Percentiles rank a stretch among this genome's conserved stretches.
Conservation (phyloP, 257 asterid genomes). For the Nicotiana sylvestris region DNA sequence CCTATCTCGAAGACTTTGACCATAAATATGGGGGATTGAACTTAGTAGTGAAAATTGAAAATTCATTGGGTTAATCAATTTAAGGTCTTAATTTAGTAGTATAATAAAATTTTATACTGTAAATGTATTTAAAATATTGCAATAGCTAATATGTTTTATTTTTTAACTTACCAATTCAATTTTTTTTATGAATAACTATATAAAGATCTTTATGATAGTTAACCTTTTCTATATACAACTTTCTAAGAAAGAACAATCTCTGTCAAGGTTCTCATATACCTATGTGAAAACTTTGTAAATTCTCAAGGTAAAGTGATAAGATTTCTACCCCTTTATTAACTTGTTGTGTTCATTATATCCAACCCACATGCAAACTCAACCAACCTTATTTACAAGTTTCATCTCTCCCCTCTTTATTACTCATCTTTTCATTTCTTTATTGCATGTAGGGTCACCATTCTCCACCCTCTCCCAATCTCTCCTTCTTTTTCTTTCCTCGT, state of each 20-base stretch:
- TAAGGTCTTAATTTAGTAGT: not conserved
- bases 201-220: no score
- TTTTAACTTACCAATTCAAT: no score
- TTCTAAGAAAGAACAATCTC: constrained; percentile 6
- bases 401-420: constrained; percentile 15
- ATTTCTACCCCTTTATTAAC: not conserved
- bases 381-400: constrained; percentile 19
- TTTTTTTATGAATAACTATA: no score
- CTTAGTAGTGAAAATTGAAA: not conserved
- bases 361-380: constrained; percentile 13
- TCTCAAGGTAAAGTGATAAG: constrained; percentile 15
- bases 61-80: not conserved
- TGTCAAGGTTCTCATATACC: constrained; percentile 3
- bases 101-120: no score
- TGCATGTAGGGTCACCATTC: constrained; percentile 13
- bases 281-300: constrained; percentile 2
- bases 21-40: not conserved
- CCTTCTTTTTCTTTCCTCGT: not conserved
- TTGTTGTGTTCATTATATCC: not conserved
- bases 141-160: no score
- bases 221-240: not conserved
- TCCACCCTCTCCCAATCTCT: not conserved
- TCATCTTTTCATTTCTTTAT: constrained; percentile 18
- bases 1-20: not conserved
- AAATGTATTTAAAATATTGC: no score